Base-by-base conservation (phyloP, 768 basidiomycete species). In the Pholiota conissans region DNA sequence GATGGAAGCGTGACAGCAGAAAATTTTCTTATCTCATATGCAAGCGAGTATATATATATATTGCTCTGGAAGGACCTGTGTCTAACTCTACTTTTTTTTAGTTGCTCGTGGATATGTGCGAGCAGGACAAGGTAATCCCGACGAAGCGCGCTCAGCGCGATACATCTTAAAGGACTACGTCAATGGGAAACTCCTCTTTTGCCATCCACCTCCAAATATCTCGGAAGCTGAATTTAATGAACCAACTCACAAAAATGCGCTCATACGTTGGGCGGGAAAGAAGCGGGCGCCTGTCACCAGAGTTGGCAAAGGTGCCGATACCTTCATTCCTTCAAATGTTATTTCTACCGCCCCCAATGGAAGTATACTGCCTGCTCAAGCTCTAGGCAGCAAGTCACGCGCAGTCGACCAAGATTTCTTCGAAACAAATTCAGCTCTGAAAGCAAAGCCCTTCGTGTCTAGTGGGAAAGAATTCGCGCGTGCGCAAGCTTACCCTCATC, bases 121-220 rank as follows among this genome's bases (percentile, higher is more conserved):
- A 35, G 86, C 95, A 0, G 93, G 96, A 0, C 93, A 95, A 75
- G 97, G 97, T 40, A 97, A 95, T 73, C 95, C 96, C 9, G 97
- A 99, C 68, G 95, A 98, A 68, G 93, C 97, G 28, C 88, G 94
- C 51, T 85, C 97, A 0, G 93, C 96, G 14, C 86, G 97, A 57
- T 89, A 90, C 67, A 79, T 99, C 55, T 80, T 99, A 49, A 99
- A 99, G 71, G 97, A 99, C 74, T 99, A 95, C 67, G 95, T 98
- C 59, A 95, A 90, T 64, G 97, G 91, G 24, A 94, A 93, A 65
- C 79, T 99, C 0, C 79, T 98, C 8, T 98, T 84, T 71, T 94
- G 92, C 62, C 90, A 96, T 62, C 85, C 93, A 14, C 91, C 96
- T n/a, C 93, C 95, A 1, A 84, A 75, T 10, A 72, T 84, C 3